Base-by-base conservation (phyloP, 495 filamentous ascomycete species). In the Pyrenopolyporus hunteri region DNA sequence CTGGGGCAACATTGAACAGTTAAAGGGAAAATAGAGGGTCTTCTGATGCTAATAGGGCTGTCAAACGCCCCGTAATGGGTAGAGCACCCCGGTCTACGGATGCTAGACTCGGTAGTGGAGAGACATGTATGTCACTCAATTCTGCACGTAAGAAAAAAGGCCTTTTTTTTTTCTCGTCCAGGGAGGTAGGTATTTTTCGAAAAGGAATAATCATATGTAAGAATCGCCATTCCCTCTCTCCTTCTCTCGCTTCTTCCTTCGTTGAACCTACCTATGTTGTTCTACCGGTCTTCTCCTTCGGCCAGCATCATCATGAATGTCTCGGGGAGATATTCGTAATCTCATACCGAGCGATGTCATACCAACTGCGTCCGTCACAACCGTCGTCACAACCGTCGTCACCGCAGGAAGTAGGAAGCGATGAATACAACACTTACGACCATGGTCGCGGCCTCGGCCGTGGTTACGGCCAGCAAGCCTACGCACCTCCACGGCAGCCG, bases 281-380 rank as follows among this genome's bases (percentile, higher is more conserved):
- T n/a, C n/a, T n/a, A n/a, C n/a, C n/a, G 3, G 36, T 25, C 5
- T 9, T 19, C 28, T 50, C 17, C 13, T 32, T 22, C 47, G n/a
- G 22, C 19, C 11, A 25, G 32, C 33, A 28, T 9, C 31, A 43
- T 33, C 32, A 57, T 66, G 57, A 57, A 17, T 42, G 23, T 17
- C 39, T 40, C 20, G 28, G 35, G 44, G 50, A 32, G 22, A 53
- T 31, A 56, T 17, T 33, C 23, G 11, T 25, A 49, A 49, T 31
- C 13, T 17, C 25, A 57, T 11, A 29, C 46, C 11, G 37, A 57
- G 37, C 57, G 16, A 66, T 66, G 63, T 66, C 63, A 39, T 66
- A 66, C 32, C 51, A 66, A 43, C 33, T 66, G 14, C 57, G 57
- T 16, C 57, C 63, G 6, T 6, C 52, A 31, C 51, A 57, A 33